Evolutionary conservation across 352 stramenopile genomes (phyloP).

Genomic region (Phytophthora sojae): DNA sequence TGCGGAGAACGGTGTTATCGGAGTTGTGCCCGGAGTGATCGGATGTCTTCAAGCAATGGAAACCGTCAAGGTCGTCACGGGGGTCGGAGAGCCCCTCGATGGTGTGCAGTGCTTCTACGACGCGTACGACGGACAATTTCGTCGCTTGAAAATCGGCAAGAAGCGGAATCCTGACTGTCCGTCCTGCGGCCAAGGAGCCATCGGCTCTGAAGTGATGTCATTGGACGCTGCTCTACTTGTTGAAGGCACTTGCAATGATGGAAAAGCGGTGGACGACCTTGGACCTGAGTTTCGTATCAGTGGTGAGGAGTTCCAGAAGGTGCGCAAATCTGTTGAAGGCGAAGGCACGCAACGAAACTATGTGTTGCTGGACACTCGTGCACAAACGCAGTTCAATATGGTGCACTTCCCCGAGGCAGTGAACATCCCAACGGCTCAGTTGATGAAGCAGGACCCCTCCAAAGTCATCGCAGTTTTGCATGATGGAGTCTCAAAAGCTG

Average conservation of each 20-base stretch:
- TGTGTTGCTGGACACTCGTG: slow-evolving; percentile 68
- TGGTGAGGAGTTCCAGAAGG: slow-evolving; percentile 42
- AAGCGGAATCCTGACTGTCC: slow-evolving; percentile 51
- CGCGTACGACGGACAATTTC: slow-evolving; percentile 76
- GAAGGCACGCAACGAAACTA: slow-evolving; percentile 27
- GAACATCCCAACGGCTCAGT: slow-evolving; percentile 63
- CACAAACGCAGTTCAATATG: slow-evolving; percentile 74
- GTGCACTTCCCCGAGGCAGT: slow-evolving; percentile 75
- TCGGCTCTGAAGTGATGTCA: not conserved
- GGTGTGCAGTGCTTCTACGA: slow-evolving; percentile 84
- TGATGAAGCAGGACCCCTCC: slow-evolving; percentile 43
- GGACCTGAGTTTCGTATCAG: slow-evolving; percentile 43
- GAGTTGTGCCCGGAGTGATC: slow-evolving; percentile 95
- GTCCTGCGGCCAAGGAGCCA: slow-evolving; percentile 31
- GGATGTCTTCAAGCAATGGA: slow-evolving; percentile 95
- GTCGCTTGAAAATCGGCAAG: slow-evolving; percentile 62
- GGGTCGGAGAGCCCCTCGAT: slow-evolving; percentile 60
- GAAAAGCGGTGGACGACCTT: slow-evolving; percentile 22
- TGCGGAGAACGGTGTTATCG: slow-evolving; percentile 96
- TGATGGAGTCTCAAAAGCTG: not conserved
- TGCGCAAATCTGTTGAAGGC: slow-evolving; percentile 28
- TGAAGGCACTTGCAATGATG: slow-evolving; percentile 24
- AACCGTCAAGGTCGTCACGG: slow-evolving; percentile 91
- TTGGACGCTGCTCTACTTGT: slow-evolving; percentile 22
- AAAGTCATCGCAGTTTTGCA: slow-evolving; percentile 30